Evolutionary conservation across 2,329 filamentous ascomycete genomes (phyloP), one percentile per base, ranked within the genome.

Genomic region (Blastomyces gilchristii): DNA sequence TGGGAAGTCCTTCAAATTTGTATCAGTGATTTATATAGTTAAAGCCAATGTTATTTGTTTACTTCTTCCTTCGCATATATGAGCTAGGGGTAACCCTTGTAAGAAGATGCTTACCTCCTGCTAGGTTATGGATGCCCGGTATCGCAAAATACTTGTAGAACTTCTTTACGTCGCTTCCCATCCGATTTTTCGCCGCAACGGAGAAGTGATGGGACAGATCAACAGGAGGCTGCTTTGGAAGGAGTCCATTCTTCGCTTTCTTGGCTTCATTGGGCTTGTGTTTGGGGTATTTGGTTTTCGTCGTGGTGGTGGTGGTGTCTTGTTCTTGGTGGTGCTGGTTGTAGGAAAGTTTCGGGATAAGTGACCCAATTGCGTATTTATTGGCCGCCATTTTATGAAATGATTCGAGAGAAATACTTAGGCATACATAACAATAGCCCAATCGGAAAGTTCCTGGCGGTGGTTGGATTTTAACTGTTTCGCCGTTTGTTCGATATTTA

Each of bases 81-180:
- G 45, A 9, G 45, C 25, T n/a, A 49, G 45, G 45, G 37, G 12
- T 50, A 50, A 14, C 49, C 49, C 22, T 28, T 50, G 22, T 28
- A 14, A 28, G 8, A 14, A 25, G 3, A 0, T 52, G 54, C 22
- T 58, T 72, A 82, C 84, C 84, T 70, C 84, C 84, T 12, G 84
- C 84, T 47, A 86, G 73, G 69, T 87, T 85, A 18, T 80, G 82
- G 68, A 86, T 84, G 45, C 83, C 83, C 0, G 84, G 84, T 61
- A 85, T 84, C 12, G 69, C 66, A 69, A 94, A 94, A 77, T 90
- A 96, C 75, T 90, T 91, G 80, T 96, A 96, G 74, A 92, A 90
- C 47, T 82, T 72, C 79, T 96, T 96, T 73, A 96, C 82, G 53
- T 79, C 79, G 71, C 86, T 94, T 7, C 83, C 79, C 7, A 79